Percentiles rank a stretch among this genome's conserved stretches.
phyloP scores from a whole-genome alignment of 2,329 filamentous ascomycete genomes.

The Apiospora arundinis region DNA sequence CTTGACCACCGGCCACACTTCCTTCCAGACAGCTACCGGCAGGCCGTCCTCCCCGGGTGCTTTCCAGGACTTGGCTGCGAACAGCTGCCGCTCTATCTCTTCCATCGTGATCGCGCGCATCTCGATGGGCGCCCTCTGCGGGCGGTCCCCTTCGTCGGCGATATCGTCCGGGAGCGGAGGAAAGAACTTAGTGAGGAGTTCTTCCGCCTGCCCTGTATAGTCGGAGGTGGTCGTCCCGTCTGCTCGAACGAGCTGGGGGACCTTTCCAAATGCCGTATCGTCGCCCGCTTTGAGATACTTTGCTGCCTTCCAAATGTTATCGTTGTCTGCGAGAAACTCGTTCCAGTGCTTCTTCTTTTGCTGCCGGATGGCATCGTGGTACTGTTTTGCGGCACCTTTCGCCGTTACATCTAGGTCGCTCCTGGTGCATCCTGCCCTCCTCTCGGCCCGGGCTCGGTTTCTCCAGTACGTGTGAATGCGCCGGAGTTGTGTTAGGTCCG shows the following conservation, averaged over 20 bases:
- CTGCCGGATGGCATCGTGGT: slow-evolving; percentile 35
- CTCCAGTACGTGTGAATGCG: slow-evolving; percentile 37
- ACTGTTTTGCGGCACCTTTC: slow-evolving; percentile 33
- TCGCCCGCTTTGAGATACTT: slow-evolving; percentile 35
- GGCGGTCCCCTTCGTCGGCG: slow-evolving; percentile 29
- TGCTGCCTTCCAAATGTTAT: slow-evolving; percentile 39
- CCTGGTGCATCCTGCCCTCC: slow-evolving; percentile 23
- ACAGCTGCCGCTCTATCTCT: slow-evolving; percentile 32
- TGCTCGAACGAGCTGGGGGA: slow-evolving; percentile 31
- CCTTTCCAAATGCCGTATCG: slow-evolving; percentile 33
- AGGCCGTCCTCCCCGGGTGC: slow-evolving; percentile 31
- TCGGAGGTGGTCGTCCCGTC: slow-evolving; percentile 29
- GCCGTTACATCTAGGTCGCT: slow-evolving; percentile 31
- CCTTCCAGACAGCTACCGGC: slow-evolving; percentile 23
- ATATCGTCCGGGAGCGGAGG: slow-evolving; percentile 22
- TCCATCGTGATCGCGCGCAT: slow-evolving; percentile 31
- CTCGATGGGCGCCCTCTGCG: neutral
- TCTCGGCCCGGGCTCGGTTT: slow-evolving; percentile 34
- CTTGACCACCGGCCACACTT: neutral
- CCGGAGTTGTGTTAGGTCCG: slow-evolving; percentile 37
- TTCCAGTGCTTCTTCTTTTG: slow-evolving; percentile 37
- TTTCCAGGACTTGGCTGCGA: slow-evolving; percentile 28
- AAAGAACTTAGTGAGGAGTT: slow-evolving; percentile 31
- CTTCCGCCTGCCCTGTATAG: slow-evolving; percentile 29
- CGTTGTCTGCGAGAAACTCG: slow-evolving; percentile 36